Evolutionary conservation across 2,329 filamentous ascomycete genomes (phyloP), one percentile per base, ranked within the genome.

Genomic region (Talaromyces sp.): DNA sequence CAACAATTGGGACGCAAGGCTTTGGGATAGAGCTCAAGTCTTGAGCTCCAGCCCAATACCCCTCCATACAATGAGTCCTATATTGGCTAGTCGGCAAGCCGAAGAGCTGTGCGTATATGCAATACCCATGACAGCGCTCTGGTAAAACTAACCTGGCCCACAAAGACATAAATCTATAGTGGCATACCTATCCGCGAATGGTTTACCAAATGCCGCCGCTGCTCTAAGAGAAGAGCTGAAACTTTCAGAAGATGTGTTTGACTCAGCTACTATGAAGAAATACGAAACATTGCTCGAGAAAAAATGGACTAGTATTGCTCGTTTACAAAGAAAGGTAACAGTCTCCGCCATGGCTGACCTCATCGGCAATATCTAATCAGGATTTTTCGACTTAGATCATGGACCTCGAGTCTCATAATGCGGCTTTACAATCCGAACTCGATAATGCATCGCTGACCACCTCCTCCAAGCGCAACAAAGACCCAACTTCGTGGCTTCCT

Each of bases 301-400:
- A 85, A 98, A 98, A 82, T 98, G 94, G 94, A 98, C 94, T 23
- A 95, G 92, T 70, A 90, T 98, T 31, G 92, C 97, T 70, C 85
- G 94, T 64, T 78, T 98, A 75, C 94, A 98, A 79, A 97, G 96
- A 78, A 98, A 96, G 90, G 91, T 90, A 47, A 31, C 50, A 9
- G 50, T 12, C 16, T 31, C 50, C 50, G 12, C 16, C 2, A 18
- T 14, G n/a, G 10, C 23, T 27, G 18, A 27, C 18, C 33, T 18
- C 12, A 7, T 23, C 36, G 54, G 14, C 53, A 47, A 54, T 44
- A 63, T 51, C 58, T 59, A 62, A 65, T 59, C 67, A 51, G 64
- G 58, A 31, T 52, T 53, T 50, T 53, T 5, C 14, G 34, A 2
- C 34, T 14, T 70, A 96, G 91, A 96, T 97, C 72, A 92, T 97